Evolutionary conservation across 2,329 filamentous ascomycete genomes (phyloP).

Genomic region (Apiospora aurea): DNA sequence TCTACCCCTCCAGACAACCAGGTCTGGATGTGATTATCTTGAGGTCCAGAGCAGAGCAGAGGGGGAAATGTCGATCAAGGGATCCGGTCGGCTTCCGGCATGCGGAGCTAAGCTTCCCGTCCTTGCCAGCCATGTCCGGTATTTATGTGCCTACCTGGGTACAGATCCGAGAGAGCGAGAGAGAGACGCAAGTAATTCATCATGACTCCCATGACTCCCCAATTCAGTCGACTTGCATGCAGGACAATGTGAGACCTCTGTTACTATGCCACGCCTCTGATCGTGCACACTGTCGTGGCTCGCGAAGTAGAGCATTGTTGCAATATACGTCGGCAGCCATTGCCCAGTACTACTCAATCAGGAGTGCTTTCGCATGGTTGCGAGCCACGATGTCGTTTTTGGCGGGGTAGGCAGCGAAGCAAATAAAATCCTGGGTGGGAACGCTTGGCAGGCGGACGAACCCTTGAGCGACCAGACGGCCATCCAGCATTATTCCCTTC

Average conservation of each 20-base stretch:
- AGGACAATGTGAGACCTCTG: slow-evolving; percentile 7
- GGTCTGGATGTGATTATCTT: background rate
- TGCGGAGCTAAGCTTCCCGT: slow-evolving; percentile 17
- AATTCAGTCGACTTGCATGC: slow-evolving; percentile 14
- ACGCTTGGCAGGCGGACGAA: background rate
- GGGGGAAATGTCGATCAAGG: background rate
- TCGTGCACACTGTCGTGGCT: slow-evolving; percentile 7
- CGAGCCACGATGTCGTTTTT: slow-evolving; percentile 13
- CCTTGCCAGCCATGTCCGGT: slow-evolving; percentile 4
- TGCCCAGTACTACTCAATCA: background rate
- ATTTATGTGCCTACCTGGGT: slow-evolving; percentile 8
- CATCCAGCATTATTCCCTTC: background rate
- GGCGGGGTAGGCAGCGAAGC: slow-evolving; percentile 11
- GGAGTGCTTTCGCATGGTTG: background rate
- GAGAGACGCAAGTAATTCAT: slow-evolving; percentile 9
- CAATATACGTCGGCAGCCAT: slow-evolving; percentile 17
- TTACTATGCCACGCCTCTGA: slow-evolving; percentile 18
- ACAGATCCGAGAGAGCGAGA: background rate
- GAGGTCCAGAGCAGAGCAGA: background rate
- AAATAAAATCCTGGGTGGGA: slow-evolving; percentile 19
- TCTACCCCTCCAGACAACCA: background rate
- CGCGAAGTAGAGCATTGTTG: slow-evolving; percentile 11
- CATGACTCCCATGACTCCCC: slow-evolving; percentile 1
- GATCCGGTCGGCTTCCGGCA: slow-evolving; percentile 14
- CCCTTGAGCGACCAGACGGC: background rate